Base-by-base conservation (phyloP, 306 rosid genomes). In the Pueraria montana region DNA sequence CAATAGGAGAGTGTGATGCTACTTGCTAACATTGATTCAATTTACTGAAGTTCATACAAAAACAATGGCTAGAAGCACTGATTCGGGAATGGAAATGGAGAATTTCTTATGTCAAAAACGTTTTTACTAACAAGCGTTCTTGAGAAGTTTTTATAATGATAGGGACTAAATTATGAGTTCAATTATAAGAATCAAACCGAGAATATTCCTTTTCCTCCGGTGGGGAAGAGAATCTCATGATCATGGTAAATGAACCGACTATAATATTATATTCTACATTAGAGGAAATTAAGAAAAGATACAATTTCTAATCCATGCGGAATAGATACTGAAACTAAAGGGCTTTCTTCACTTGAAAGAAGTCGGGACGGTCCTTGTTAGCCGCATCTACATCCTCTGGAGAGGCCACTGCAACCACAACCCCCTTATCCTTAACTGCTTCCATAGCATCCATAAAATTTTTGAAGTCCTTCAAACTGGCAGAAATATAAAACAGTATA, bases 391-490 rank as follows among this genome's bases (percentile, higher is more conserved):
- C 92, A 48, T 96, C 99, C 67, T 92, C 97, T 0, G 91, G 93
- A 50, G 96, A 96, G 50, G 99, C 98, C 81, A 96, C 99, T n/a
- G 96, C 98, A 67, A 94, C 98, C 89, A 90, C 90, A 10, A 91
- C 91, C 43, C 98, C 99, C 88, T 90, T 96, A 75, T 90, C 87
- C 87, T 85, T 96, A 14, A 92, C 95, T 11, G 91, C 89, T 74
- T 94, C 98, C 82, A 94, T 80, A 40, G 91, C 97, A 12, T 85
- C 88, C 21, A 82, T 88, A 77, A 96, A 96, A 56, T 89, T 90
- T 82, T 84, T 91, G 90, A 94, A 96, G 92, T 96, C 94, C 88
- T 94, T 90, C 97, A 91, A 55, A 46, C 99, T 96, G 96, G 56
- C 72, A 16, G 69, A 78, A 74, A 56, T 70, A 50, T 61, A 42